phyloP scores from a whole-genome alignment of 164 flowering plant species.

The Platanus orientalis region DNA sequence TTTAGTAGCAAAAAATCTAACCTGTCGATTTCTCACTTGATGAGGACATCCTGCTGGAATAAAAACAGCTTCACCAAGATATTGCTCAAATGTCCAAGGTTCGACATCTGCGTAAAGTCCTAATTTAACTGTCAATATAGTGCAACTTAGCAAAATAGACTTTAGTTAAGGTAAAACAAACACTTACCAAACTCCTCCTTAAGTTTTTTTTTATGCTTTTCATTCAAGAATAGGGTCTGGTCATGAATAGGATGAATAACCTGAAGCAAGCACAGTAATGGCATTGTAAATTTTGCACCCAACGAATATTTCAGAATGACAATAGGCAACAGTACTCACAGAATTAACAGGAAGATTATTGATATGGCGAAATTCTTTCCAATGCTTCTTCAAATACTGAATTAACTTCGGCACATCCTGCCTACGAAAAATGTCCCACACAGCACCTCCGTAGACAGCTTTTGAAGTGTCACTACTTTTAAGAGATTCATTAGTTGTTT shows the following conservation, averaged over 20 bases:
- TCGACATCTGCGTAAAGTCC: conserved; percentile 32
- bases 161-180: neutral
- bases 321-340: too few species aligned
- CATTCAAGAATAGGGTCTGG: conserved; percentile 36
- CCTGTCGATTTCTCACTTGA: conserved; percentile 62
- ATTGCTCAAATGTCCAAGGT: conserved; percentile 57
- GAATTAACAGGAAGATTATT: conserved; percentile 20
- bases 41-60: conserved; percentile 72
- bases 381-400: conserved; percentile 29
- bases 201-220: conserved; percentile 38
- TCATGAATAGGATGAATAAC: conserved; percentile 52
- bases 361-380: conserved; percentile 26
- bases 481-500: too few species aligned
- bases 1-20: too few species aligned
- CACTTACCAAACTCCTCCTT: conserved; percentile 52
- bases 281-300: too few species aligned
- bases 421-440: conserved; percentile 39
- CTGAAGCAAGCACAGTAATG: conserved; percentile 21
- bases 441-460: conserved; percentile 25
- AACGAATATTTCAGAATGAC: too few species aligned
- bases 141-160: neutral
- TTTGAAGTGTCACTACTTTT: neutral
- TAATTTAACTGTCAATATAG: too few species aligned
- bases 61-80: conserved; percentile 53
- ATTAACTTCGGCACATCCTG: conserved; percentile 30